Evolutionary conservation across 805 yeast genomes (phyloP), one percentile per base, ranked within the genome.

Genomic region (Candida orba): DNA sequence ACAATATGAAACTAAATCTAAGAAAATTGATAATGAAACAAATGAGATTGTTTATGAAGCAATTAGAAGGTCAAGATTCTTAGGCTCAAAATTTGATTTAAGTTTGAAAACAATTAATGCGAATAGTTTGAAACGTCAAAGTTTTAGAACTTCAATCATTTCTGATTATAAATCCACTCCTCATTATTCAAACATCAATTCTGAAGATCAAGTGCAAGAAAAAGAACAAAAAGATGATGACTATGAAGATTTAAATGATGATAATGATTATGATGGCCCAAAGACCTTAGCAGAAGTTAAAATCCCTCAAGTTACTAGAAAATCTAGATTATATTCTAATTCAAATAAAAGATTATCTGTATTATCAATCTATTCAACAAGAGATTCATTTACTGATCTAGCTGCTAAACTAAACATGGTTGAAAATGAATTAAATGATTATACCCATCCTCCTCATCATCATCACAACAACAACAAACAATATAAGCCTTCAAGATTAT

Each of bases 221-320:
- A 51, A 47, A n/a, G 34, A 31, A 8, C 8, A n/a, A 6, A 15
- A 31, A n/a, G 18, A 31, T 31, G 12, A 31, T 31, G 13, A 15
- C 15, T 56, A 50, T 20, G 54, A 49, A 12, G 39, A 17, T 8
- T 3, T 6, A 15, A 35, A 31, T 23, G 25, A 38, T 8, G 32
- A 27, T 8, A 22, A 13, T 12, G 22, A 22, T 20, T 53, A 53
- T 37, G 32, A 34, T 25, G 73, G 69, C 20, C 79, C 79, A 36
- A 72, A 71, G 45, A 72, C 67, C 12, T 68, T 83, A 36, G 75
- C 84, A 17, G 84, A 79, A 48, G 80, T 83, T 36, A 70, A 71
- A 44, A 78, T 83, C 40, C 91, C 91, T 20, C 77, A 75, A 48
- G 86, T 83, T 31, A 76, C 89, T 0, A 76, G 89, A 60, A 75